Percentiles rank a stretch among this genome's conserved stretches.
phyloP scores from a whole-genome alignment of 805 yeast genomes.

The Metschnikowia arizonensis region DNA sequence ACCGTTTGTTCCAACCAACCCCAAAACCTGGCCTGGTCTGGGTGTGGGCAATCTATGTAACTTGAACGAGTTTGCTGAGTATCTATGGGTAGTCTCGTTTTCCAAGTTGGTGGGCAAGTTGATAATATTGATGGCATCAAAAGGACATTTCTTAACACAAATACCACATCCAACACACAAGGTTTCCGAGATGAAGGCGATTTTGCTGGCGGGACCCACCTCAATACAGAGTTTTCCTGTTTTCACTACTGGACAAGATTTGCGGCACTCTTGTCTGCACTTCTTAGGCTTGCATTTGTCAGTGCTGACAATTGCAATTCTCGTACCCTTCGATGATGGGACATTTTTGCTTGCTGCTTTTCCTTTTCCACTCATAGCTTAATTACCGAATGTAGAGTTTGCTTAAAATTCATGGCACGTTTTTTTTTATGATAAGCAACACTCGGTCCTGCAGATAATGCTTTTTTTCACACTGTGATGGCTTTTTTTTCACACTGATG shows the following conservation, averaged over 20 bases:
- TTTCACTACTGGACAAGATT: conserved; percentile 95
- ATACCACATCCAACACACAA: conserved; percentile 99
- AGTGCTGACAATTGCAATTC: conserved; percentile 93
- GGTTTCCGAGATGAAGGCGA: conserved; percentile 90
- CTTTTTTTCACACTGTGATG: conserved; percentile 7
- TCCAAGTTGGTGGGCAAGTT: conserved; percentile 95
- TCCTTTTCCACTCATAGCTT: conserved; percentile 20
- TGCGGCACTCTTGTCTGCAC: conserved; percentile 97
- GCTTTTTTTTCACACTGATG: conserved; percentile 10
- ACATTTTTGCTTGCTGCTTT: conserved; percentile 16
- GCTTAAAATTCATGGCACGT: not conserved
- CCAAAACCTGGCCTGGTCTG: conserved; percentile 97
- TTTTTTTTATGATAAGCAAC: conserved; percentile 3
- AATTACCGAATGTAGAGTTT: not conserved
- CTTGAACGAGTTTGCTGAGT: conserved; percentile 96
- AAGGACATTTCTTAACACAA: conserved; percentile 97
- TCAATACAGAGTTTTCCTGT: conserved; percentile 98
- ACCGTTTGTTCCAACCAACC: conserved; percentile 98
- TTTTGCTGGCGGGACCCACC: conserved; percentile 83
- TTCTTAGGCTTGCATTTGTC: conserved; percentile 98
- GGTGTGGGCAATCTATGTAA: conserved; percentile 97
- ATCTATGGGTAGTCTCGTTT: conserved; percentile 89
- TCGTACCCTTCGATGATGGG: conserved; percentile 43
- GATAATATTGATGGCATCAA: conserved; percentile 93
- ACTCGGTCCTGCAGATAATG: not conserved